These are phyloP conservation scores for Daldinia loculata DNA, from an alignment of 495 filamentous ascomycete genomes.

Conservation along the genomic window DNA sequence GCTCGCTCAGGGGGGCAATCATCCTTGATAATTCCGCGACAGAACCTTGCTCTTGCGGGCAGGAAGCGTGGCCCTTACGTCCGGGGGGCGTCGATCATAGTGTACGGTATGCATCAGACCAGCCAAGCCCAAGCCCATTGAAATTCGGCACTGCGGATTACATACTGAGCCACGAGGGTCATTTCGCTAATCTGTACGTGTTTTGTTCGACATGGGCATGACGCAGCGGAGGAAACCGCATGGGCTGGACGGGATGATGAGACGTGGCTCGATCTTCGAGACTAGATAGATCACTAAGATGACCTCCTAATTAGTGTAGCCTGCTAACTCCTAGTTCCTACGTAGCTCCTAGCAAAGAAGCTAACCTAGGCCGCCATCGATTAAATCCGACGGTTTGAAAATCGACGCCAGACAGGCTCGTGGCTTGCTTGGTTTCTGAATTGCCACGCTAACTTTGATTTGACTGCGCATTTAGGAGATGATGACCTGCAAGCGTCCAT, in stretches of 20 bases:
- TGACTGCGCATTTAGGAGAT: constrained; percentile 22
- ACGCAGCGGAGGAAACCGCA: constrained; percentile 31
- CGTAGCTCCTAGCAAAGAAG: constrained; percentile 3
- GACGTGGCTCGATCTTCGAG: constrained; percentile 41
- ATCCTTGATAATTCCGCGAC: constrained; percentile 25
- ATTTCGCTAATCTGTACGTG: constrained; percentile 45
- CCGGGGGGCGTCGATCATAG: constrained; percentile 36
- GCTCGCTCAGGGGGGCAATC: constrained; percentile 7
- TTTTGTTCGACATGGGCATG: constrained; percentile 37
- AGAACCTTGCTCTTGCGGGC: constrained; percentile 31
- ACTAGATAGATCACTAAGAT: constrained; percentile 32
- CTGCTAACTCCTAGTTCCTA: background rate
- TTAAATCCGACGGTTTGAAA: constrained; percentile 6
- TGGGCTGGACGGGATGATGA: constrained; percentile 33
- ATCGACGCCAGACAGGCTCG: constrained; percentile 10
- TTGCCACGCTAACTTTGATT: constrained; percentile 27
- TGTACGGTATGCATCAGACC: constrained; percentile 19
- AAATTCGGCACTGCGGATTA: constrained; percentile 39
- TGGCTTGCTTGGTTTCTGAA: constrained; percentile 28
- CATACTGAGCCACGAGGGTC: constrained; percentile 39
- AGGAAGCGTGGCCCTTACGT: constrained; percentile 40
- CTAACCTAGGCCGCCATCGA: constrained; percentile 12
- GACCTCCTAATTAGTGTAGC: constrained; percentile 3
- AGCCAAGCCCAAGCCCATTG: constrained; percentile 15
- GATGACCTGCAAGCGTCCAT: constrained; percentile 26